Conservation (phyloP, 1,139 yeast species). For the Hanseniaspora gamundiae region DNA sequence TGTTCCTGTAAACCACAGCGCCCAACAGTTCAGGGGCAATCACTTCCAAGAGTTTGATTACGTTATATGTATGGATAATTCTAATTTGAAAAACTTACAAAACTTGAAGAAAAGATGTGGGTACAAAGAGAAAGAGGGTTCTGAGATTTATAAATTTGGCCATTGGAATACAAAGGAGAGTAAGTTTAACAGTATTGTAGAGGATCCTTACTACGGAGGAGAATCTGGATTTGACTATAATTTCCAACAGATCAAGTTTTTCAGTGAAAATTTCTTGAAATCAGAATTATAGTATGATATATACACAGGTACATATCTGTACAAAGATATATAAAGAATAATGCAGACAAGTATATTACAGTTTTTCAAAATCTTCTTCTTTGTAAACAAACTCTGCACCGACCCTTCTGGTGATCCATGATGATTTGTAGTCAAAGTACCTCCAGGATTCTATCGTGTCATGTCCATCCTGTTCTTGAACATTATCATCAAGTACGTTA, state of each 20-base stretch:
- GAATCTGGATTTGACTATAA: slow-evolving; percentile 68
- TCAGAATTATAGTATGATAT: slow-evolving; percentile 4
- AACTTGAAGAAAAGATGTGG: slow-evolving; percentile 41
- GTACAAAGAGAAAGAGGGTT: not conserved
- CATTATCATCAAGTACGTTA: slow-evolving; percentile 5
- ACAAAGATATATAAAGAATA: too few relatives aligned
- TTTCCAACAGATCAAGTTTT: slow-evolving; percentile 61
- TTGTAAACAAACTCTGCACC: slow-evolving; percentile 21
- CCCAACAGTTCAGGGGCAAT: slow-evolving; percentile 50
- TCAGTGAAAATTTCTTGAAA: slow-evolving; percentile 44
- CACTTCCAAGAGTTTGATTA: slow-evolving; percentile 71
- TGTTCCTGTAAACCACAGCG: slow-evolving; percentile 62
- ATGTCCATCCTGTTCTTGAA: not conserved
- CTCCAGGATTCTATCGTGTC: slow-evolving; percentile 45
- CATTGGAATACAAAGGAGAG: slow-evolving; percentile 45
- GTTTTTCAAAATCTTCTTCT: slow-evolving; percentile 50
- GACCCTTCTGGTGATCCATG: slow-evolving; percentile 72
- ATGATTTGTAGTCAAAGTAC: slow-evolving; percentile 81
- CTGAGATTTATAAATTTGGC: slow-evolving; percentile 54
- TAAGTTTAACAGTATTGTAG: slow-evolving; percentile 45
- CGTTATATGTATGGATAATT: slow-evolving; percentile 73
- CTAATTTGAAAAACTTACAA: slow-evolving; percentile 48
- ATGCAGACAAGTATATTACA: too few relatives aligned
- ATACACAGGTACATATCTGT: slow-evolving; percentile 8
- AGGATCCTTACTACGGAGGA: slow-evolving; percentile 91